Evolutionary conservation across 805 yeast genomes (phyloP).

Genomic region (Blastobotrys americana): DNA sequence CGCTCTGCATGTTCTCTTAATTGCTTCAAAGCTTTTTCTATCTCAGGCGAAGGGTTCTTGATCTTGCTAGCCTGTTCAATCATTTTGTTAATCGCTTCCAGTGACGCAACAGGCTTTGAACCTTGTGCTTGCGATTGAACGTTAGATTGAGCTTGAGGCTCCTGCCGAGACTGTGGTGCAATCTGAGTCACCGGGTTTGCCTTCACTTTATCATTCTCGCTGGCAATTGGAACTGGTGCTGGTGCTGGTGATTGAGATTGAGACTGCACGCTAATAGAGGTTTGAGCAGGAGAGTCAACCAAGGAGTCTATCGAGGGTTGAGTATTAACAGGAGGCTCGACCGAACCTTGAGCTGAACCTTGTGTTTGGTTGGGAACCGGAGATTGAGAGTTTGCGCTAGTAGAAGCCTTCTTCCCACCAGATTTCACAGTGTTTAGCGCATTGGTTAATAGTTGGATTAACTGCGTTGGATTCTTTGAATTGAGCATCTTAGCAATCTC

Average conservation of each 20-base stretch:
- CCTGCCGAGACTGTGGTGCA: background rate
- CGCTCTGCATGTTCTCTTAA: slow-evolving; percentile 27
- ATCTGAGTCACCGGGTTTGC: slow-evolving; percentile 4
- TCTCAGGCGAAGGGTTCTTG: slow-evolving; percentile 30
- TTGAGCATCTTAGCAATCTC: slow-evolving; percentile 20
- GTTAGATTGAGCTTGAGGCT: slow-evolving; percentile 5
- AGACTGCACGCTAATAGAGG: background rate
- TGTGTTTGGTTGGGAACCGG: slow-evolving; percentile 6
- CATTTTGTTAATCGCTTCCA: slow-evolving; percentile 29
- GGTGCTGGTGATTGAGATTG: slow-evolving; percentile 2
- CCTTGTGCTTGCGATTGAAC: slow-evolving; percentile 3
- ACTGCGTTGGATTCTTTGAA: slow-evolving; percentile 23
- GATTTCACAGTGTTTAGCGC: slow-evolving; percentile 17
- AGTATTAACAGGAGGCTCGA: background rate
- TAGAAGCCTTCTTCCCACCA: slow-evolving; percentile 9
- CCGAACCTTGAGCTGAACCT: slow-evolving; percentile 7
- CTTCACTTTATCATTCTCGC: background rate
- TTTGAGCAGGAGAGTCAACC: background rate
- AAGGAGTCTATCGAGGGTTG: background rate
- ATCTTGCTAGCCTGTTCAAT: slow-evolving; percentile 32
- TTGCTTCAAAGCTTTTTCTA: slow-evolving; percentile 30
- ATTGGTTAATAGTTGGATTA: slow-evolving; percentile 18
- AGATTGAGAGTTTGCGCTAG: slow-evolving; percentile 7
- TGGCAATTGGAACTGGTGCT: background rate
- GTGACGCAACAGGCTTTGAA: slow-evolving; percentile 20